Evolutionary conservation across 805 yeast genomes (phyloP).

Genomic region (Yarrowia divulgata): DNA sequence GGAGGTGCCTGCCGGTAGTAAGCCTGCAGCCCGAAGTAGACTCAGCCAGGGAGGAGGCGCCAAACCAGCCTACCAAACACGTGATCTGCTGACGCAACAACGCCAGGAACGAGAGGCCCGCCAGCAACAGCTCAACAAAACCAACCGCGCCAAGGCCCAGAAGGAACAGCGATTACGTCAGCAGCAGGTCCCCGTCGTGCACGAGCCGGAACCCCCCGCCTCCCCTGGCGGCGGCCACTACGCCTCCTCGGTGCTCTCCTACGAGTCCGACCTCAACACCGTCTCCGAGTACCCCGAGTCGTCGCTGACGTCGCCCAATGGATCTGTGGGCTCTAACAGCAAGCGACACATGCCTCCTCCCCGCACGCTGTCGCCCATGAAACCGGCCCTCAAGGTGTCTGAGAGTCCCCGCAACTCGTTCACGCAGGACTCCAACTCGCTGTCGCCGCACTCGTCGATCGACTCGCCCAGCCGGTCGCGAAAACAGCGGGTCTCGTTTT

Average conservation of each 20-base stretch:
- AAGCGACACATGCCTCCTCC: conserved; percentile 44
- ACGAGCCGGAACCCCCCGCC: conserved; percentile 8
- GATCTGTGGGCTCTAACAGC: conserved; percentile 33
- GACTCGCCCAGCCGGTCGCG: conserved; percentile 39
- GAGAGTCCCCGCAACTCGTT: conserved; percentile 40
- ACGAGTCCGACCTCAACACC: conserved; percentile 46
- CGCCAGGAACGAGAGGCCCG: conserved; percentile 31
- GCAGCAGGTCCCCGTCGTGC: background rate
- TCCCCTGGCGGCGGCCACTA: conserved; percentile 39
- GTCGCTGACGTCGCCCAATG: conserved; percentile 22
- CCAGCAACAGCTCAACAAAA: conserved; percentile 14
- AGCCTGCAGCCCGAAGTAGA: background rate
- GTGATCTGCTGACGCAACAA: conserved; percentile 16
- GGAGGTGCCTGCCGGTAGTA: conserved; percentile 42
- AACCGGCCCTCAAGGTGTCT: conserved; percentile 48
- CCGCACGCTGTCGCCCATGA: conserved; percentile 47
- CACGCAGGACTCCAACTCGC: conserved; percentile 34
- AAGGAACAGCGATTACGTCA: conserved; percentile 1
- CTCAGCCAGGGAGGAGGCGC: background rate
- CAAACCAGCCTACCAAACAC: conserved; percentile 37
- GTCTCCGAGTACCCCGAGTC: conserved; percentile 44
- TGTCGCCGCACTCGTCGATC: conserved; percentile 15
- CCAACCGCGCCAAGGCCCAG: conserved; percentile 33
- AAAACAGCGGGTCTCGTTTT: conserved; percentile 31
- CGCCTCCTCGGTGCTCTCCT: conserved; percentile 44